Percentiles rank a stretch among this genome's conserved stretches.
Conservation (phyloP, 2,329 filamentous ascomycete species). For the Fusarium siculi region DNA sequence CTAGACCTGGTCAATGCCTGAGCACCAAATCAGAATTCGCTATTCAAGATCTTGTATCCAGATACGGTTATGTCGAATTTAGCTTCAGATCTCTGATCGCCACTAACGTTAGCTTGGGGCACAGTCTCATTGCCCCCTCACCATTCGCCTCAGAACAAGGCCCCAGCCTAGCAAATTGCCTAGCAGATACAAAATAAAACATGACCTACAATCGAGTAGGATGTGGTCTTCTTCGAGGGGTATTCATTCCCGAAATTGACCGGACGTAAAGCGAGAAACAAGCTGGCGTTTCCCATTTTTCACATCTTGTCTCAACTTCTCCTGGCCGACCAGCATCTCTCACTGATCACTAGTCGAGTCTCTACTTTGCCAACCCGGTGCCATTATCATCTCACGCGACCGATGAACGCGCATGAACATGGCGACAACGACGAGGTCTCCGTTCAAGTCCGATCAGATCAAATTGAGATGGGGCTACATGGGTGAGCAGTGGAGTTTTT, state of each 20-base stretch:
- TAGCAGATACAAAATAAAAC: too few species aligned
- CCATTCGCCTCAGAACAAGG: not conserved
- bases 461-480: not conserved
- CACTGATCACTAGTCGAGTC: too few species aligned
- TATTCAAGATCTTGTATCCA: not conserved
- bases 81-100: not conserved
- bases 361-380: not conserved
- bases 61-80: not conserved
- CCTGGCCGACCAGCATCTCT: too few species aligned
- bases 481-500: too few species aligned
- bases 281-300: too few species aligned
- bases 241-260: too few species aligned
- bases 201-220: too few species aligned
- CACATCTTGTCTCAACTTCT: too few species aligned
- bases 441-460: too few species aligned
- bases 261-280: too few species aligned
- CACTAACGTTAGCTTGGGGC: not conserved
- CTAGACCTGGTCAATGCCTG: not conserved
- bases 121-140: too few species aligned
- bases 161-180: not conserved
- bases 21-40: not conserved
- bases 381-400: not conserved
- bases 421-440: not conserved
- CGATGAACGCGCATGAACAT: not conserved
- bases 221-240: fast-evolving